These are phyloP conservation scores for Elsinoe batatas DNA, from an alignment of 2,329 filamentous ascomycete genomes.

Conservation along the genomic window DNA sequence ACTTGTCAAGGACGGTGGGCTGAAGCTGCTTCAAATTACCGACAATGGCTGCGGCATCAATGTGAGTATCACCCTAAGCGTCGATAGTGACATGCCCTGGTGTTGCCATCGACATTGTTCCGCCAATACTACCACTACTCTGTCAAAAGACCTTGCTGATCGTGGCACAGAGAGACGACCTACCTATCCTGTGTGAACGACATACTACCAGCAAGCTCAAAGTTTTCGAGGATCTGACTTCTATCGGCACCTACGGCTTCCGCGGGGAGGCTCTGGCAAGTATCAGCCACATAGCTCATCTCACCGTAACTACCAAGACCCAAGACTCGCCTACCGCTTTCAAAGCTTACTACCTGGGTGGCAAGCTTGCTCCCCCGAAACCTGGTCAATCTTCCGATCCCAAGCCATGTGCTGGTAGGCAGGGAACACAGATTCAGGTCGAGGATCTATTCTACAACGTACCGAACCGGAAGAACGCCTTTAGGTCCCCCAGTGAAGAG, in stretches of 20 bases:
- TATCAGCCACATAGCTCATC: constrained; percentile 95
- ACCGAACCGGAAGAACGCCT: constrained; percentile 76
- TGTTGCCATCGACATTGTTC: too few species aligned
- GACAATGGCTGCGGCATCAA: constrained; percentile 96
- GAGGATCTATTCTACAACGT: constrained; percentile 98
- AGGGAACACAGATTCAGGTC: constrained; percentile 86
- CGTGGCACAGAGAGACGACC: constrained; percentile 63
- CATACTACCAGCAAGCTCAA: constrained; percentile 97
- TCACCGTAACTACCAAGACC: constrained; percentile 90
- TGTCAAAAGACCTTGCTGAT: too few species aligned
- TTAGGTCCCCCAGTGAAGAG: constrained; percentile 84
- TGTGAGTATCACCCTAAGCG: constrained; percentile 40
- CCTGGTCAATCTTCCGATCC: constrained; percentile 80
- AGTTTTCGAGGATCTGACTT: constrained; percentile 80
- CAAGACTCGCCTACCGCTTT: constrained; percentile 80
- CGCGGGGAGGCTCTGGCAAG: constrained; percentile 91
- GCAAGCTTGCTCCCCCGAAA: constrained; percentile 71
- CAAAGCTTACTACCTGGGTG: constrained; percentile 78
- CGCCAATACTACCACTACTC: constrained; percentile 15
- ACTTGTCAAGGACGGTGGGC: constrained; percentile 83
- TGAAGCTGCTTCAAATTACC: constrained; percentile 92
- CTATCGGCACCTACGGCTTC: constrained; percentile 94
- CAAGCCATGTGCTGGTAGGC: constrained; percentile 75
- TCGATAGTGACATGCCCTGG: too few species aligned
- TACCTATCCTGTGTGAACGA: constrained; percentile 84